Evolutionary conservation across 169 alveolate genomes (phyloP).

Genomic region (Plasmodium inui): DNA sequence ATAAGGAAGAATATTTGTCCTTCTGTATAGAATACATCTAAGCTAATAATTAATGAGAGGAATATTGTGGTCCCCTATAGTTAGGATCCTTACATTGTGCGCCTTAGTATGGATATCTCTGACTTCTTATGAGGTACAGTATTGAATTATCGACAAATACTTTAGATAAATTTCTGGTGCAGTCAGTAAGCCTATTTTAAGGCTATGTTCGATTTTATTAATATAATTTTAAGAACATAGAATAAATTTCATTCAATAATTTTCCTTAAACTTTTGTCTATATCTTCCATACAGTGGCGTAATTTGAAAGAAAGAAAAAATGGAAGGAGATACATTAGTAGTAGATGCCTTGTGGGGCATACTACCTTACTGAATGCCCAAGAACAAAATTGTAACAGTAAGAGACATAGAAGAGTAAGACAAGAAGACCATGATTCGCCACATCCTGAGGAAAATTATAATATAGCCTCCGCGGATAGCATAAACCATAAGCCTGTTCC

Average conservation of each 20-base stretch:
- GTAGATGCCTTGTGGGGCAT: too few relatives aligned
- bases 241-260: neutral
- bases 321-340: too few relatives aligned
- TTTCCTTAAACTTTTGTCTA: neutral
- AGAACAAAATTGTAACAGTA: too few relatives aligned
- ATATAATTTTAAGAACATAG: neutral
- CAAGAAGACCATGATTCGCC: too few relatives aligned
- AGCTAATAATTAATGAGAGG: neutral
- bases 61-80: neutral
- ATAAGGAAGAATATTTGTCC: neutral
- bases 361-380: too few relatives aligned
- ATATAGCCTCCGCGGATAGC: too few relatives aligned
- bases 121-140: neutral
- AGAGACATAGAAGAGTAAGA: too few relatives aligned
- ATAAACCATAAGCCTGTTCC: too few relatives aligned
- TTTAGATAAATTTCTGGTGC: neutral
- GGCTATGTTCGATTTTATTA: neutral
- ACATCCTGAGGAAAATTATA: too few relatives aligned
- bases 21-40: neutral
- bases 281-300: neutral
- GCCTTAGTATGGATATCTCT: neutral
- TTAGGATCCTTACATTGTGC: neutral
- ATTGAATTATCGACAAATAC: neutral
- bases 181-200: neutral
- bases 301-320: too few relatives aligned